Percentiles rank a stretch among this genome's conserved stretches.
These are phyloP conservation scores for Macrolepiota dolichaula DNA, from an alignment of 768 basidiomycete genomes.

Conservation along the genomic window DNA sequence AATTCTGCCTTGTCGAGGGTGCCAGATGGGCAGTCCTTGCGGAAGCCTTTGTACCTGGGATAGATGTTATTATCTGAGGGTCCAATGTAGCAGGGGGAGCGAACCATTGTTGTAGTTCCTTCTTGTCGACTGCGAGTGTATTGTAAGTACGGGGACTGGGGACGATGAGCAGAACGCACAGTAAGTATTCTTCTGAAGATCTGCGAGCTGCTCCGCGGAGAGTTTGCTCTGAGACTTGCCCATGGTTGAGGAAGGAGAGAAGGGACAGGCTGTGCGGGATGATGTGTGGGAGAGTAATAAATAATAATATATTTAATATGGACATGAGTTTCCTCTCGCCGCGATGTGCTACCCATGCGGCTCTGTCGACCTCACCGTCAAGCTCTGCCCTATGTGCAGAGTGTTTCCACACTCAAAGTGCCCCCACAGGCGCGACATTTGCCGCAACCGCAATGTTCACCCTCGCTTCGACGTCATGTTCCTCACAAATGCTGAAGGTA, in stretches of 20 bases:
- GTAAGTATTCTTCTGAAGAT: slow-evolving; percentile 97
- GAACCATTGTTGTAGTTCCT: slow-evolving; percentile 94
- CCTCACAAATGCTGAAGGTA: slow-evolving; percentile 88
- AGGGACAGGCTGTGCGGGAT: slow-evolving; percentile 17
- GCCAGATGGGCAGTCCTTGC: slow-evolving; percentile 97
- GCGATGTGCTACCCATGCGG: slow-evolving; percentile 73
- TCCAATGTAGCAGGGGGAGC: background rate
- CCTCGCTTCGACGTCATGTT: slow-evolving; percentile 76
- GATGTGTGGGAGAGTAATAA: slow-evolving; percentile 10
- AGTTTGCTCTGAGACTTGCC: slow-evolving; percentile 98
- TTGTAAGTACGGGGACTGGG: slow-evolving; percentile 13
- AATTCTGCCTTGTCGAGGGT: slow-evolving; percentile 96
- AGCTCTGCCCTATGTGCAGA: slow-evolving; percentile 81
- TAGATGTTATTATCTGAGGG: slow-evolving; percentile 15
- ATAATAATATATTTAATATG: slow-evolving; percentile 14
- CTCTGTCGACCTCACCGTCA: slow-evolving; percentile 64
- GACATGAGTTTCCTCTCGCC: slow-evolving; percentile 21
- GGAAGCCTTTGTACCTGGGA: slow-evolving; percentile 96
- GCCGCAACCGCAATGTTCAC: slow-evolving; percentile 70
- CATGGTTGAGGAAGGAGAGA: slow-evolving; percentile 49
- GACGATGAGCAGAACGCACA: slow-evolving; percentile 49
- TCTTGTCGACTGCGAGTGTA: slow-evolving; percentile 81
- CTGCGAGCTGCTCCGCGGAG: slow-evolving; percentile 87
- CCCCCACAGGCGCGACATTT: slow-evolving; percentile 72
- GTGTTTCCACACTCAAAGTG: slow-evolving; percentile 75